Conservation (phyloP, 257 asterid genomes). For the Galeopsis tetrahit region DNA sequence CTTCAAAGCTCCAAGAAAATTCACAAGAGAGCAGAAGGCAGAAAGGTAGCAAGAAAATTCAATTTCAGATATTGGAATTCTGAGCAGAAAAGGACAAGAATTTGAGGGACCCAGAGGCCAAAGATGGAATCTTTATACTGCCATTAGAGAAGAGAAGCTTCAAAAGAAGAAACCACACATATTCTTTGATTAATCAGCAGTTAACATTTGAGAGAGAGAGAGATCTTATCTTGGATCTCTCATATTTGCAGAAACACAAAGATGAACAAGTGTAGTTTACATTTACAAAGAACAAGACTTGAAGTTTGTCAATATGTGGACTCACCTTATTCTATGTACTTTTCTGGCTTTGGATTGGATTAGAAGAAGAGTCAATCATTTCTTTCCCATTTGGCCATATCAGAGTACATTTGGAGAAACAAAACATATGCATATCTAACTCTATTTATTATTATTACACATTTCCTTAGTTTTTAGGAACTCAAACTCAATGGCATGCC, state of each 20-base stretch:
- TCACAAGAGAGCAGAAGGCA: constrained; percentile 27
- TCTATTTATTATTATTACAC: constrained; percentile 33
- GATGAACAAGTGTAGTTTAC: constrained; percentile 39
- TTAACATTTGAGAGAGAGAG: constrained; percentile 27
- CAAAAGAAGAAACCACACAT: constrained; percentile 26
- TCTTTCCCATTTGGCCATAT: constrained; percentile 47
- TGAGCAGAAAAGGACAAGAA: constrained; percentile 45
- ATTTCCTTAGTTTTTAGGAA: constrained; percentile 58
- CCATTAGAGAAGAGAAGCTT: constrained; percentile 42
- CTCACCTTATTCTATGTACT: constrained; percentile 46
- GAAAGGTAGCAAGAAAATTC: constrained; percentile 36
- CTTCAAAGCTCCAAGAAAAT: constrained; percentile 33
- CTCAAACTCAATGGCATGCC: constrained; percentile 53
- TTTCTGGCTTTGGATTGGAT: constrained; percentile 33
- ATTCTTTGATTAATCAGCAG: constrained; percentile 38
- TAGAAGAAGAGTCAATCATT: constrained; percentile 39
- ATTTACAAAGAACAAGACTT: constrained; percentile 53
- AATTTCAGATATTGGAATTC: constrained; percentile 34
- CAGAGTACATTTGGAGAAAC: constrained; percentile 35
- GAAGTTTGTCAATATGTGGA: constrained; percentile 56
- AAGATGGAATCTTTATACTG: constrained; percentile 39
- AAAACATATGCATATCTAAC: constrained; percentile 23
- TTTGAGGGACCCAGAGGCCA: constrained; percentile 40
- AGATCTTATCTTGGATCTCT: constrained; percentile 56
- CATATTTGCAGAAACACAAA: constrained; percentile 37